These are phyloP conservation scores for Sarcodon aspratus DNA, from an alignment of 768 basidiomycete species.

Conservation along the genomic window DNA sequence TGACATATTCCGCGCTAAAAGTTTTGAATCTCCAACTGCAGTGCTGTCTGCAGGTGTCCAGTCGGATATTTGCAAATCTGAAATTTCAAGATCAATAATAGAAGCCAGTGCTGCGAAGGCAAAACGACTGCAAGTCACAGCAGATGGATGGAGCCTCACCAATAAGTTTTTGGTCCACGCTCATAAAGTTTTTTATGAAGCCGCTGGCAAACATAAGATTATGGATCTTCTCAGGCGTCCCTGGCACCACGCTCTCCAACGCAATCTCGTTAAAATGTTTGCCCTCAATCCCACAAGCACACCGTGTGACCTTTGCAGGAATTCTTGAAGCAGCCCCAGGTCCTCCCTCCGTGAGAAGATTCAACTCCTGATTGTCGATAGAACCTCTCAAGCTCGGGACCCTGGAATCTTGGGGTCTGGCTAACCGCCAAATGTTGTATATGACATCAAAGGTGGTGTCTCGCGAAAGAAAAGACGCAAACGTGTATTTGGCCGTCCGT, in stretches of 20 bases:
- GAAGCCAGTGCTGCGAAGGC: neutral
- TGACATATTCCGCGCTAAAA: constrained; percentile 82
- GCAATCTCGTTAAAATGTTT: constrained; percentile 64
- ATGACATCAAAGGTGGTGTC: constrained; percentile 97
- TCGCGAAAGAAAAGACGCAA: constrained; percentile 92
- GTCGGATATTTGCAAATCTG: constrained; percentile 93
- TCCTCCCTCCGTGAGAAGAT: constrained; percentile 4
- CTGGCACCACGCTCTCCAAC: constrained; percentile 72
- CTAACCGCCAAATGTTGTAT: constrained; percentile 89
- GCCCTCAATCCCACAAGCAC: constrained; percentile 61
- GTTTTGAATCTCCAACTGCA: constrained; percentile 32
- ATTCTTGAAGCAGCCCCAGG: constrained; percentile 10
- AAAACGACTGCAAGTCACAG: neutral
- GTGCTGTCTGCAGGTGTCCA: constrained; percentile 60
- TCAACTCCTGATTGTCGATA: constrained; percentile 8
- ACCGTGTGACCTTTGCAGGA: constrained; percentile 44
- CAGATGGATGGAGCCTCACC: constrained; percentile 39
- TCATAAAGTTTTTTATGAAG: constrained; percentile 92
- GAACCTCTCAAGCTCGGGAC: constrained; percentile 13
- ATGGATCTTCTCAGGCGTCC: constrained; percentile 91
- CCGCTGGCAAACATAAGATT: constrained; percentile 94
- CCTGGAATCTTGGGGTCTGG: constrained; percentile 51
- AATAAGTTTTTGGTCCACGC: constrained; percentile 73
- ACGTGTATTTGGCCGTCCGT: constrained; percentile 75
- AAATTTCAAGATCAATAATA: neutral